Base-by-base conservation (phyloP, 805 yeast genomes). In the Nakazawaea laoshanensis region DNA sequence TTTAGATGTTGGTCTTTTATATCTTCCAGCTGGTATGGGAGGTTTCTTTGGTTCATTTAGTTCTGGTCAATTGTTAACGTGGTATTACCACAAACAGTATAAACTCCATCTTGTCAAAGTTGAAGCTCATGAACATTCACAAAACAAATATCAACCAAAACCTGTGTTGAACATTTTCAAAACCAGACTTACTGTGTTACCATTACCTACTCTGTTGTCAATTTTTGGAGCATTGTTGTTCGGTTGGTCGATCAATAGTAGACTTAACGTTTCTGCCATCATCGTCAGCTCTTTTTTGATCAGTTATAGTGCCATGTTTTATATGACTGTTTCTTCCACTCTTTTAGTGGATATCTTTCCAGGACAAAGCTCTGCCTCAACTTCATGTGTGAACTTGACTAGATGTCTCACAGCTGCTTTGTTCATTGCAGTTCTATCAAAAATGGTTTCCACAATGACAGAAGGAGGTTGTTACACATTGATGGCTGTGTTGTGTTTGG, bases 311-410 rank as follows among this genome's bases (percentile, higher is more conserved):
- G 62, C 77, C 4, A 67, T 78, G 42, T 70, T 74, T 32, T 68
- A 75, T 26, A 46, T 80, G 24, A 65, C 79, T 11, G 64, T 71
- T 21, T 63, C 76, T 3, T 67, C 77, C 1, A 82, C 92, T 0
- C 53, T 86, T 25, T 50, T 84, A 35, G 81, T 85, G n/a, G 95
- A 87, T 47, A 49, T 85, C 37, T 77, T 67, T 41, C 94, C 95
- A 1, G 53, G 64, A 3, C 67, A 68, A 29, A 67, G 86, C 1
- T 83, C 94, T 0, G 72, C 89, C 3, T 79, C 88, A 4, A 69
- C 85, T 1, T 79, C 92, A 7, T 65, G 81, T 31, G 63, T 79
- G 41, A 87, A 87, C 47, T 56, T 86, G 19, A 63, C 75, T 15
- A 61, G 96, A 44, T 87, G 95, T 49, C 59, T 71, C n/a, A 45